Evolutionary conservation across 208 protist genomes (phyloP), one percentile per base, ranked within the genome.

Genomic region (Acanthamoeba quina): DNA sequence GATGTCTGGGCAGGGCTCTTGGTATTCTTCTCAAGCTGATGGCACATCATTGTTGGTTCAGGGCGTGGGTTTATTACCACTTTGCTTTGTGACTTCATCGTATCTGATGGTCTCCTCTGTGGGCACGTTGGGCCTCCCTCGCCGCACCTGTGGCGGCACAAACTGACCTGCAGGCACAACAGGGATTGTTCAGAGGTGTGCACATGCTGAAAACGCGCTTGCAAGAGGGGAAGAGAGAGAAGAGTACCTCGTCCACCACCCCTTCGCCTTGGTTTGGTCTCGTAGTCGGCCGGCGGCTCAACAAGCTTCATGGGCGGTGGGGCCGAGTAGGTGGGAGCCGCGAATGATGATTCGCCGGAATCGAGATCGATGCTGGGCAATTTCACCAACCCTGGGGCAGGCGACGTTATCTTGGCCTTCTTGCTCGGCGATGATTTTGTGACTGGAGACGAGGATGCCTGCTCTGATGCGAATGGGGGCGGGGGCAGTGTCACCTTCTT

Each of bases 311-410:
- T 31, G 68, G 68, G 68, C 5, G 68, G 68, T 10, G 68, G 68
- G 0, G 68, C 68, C 68, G 68, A 76, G 68, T 76, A 76, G 68
- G 68, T 76, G 29, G 68, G 68, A 0, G 68, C 68, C 68, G 68
- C 68, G 29, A 76, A 44, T n/a, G 68, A 26, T n/a, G 68, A 47
- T 76, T 47, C 34, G 68, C 68, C 31, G 29, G n/a, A 13, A 41
- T 76, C 68, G 34, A 47, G 15, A 13, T 76, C 13, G 21, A 76
- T 1, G 68, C 19, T n/a, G 68, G 68, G 68, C 29, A 76, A 41
- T 17, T 47, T 76, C 29, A 76, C 68, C 68, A n/a, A n/a, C 21
- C 37, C 37, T 3, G 37, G 37, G 37, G 21, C 7, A 7, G 58
- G 15, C 5, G 58, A 7, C 7, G 58, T 29, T 0, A 10, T 13